phyloP scores from a whole-genome alignment of 208 protist genomes.

The Trichomonas tenax region DNA sequence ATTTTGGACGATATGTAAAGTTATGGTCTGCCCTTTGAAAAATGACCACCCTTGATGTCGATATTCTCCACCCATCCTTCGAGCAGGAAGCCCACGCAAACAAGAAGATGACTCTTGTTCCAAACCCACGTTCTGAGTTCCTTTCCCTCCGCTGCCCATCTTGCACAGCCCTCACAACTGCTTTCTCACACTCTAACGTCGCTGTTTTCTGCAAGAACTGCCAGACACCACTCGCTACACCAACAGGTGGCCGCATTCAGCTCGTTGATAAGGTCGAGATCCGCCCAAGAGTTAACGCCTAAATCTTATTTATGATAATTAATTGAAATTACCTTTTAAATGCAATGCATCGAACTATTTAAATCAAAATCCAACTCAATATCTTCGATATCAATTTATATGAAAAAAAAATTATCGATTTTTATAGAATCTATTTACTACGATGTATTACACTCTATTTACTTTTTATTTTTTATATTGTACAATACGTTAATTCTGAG shows the following conservation, averaged over 20 bases:
- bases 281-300: not conserved
- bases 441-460: too few species aligned
- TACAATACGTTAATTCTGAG: too few species aligned
- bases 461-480: too few species aligned
- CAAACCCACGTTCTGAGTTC: conserved; percentile 3
- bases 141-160: not conserved
- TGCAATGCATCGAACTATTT: too few species aligned
- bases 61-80: not conserved
- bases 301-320: not conserved
- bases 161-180: not conserved
- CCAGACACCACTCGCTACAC: not conserved
- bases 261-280: not conserved
- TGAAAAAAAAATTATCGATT: too few species aligned
- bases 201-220: not conserved
- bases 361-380: too few species aligned
- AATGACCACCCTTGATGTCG: not conserved
- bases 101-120: conserved; percentile 15
- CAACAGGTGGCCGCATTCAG: not conserved
- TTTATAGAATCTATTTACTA: too few species aligned
- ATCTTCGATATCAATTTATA: too few species aligned
- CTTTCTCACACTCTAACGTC: not conserved
- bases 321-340: not conserved
- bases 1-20: not conserved
- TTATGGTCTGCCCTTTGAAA: not conserved
- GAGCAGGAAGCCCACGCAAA: not conserved